These are phyloP conservation scores for Diplogelasinospora grovesii DNA, from an alignment of 495 filamentous ascomycete species.

Conservation along the genomic window DNA sequence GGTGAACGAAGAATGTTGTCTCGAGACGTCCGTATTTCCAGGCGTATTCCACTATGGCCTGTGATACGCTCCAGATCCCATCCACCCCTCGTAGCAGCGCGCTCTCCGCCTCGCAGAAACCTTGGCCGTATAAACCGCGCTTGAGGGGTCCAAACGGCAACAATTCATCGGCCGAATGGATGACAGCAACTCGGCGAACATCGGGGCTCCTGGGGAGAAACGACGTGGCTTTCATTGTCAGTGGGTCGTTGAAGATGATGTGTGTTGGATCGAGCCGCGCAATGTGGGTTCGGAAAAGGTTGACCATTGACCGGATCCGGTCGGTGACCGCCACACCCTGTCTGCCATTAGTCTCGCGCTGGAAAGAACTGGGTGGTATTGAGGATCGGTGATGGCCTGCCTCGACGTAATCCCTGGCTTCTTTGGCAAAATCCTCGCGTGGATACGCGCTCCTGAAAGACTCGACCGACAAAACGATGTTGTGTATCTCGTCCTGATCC, in stretches of 20 bases:
- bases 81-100: slow-evolving; percentile 19
- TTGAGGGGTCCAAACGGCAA: slow-evolving; percentile 25
- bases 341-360: too few species aligned
- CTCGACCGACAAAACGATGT: slow-evolving; percentile 16
- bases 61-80: slow-evolving; percentile 25
- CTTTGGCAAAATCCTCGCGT: slow-evolving; percentile 15
- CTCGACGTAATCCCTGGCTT: slow-evolving; percentile 20
- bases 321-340: not conserved
- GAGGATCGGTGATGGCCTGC: too few species aligned
- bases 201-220: too few species aligned
- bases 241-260: slow-evolving; percentile 26
- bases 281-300: slow-evolving; percentile 14
- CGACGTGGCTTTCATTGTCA: slow-evolving; percentile 24
- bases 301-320: slow-evolving; percentile 11
- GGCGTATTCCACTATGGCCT: slow-evolving; percentile 21
- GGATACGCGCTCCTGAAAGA: slow-evolving; percentile 19
- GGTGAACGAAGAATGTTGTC: slow-evolving; percentile 22
- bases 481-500: slow-evolving; percentile 18
- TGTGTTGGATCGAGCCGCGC: slow-evolving; percentile 20
- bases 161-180: slow-evolving; percentile 29
- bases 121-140: slow-evolving; percentile 15
- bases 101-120: slow-evolving; percentile 20
- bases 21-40: slow-evolving; percentile 16
- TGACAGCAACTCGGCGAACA: slow-evolving; percentile 20
- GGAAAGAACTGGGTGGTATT: not conserved